Conservation (phyloP, 352 stramenopile species). For the Peronospora belbahrii region DNA sequence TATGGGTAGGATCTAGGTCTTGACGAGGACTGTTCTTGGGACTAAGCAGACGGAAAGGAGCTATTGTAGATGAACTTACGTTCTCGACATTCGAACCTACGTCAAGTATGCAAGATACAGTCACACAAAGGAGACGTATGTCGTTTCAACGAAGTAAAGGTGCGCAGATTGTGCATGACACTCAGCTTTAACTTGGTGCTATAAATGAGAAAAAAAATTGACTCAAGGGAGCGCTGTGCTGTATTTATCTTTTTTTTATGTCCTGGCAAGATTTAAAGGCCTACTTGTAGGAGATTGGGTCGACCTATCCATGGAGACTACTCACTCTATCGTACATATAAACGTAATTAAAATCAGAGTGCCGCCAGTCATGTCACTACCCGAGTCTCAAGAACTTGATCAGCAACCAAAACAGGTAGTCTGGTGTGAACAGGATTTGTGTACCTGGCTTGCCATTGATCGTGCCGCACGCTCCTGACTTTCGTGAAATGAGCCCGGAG, state of each 20-base stretch:
- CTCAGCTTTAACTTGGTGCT: neutral
- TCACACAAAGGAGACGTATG: constrained; percentile 28
- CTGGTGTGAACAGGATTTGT: too few relatives aligned
- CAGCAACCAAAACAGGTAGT: too few relatives aligned
- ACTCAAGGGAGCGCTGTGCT: too few relatives aligned
- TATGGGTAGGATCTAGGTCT: neutral
- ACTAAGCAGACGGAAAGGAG: constrained; percentile 50
- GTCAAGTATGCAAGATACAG: constrained; percentile 25
- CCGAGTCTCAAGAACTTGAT: too few relatives aligned
- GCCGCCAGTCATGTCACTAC: too few relatives aligned
- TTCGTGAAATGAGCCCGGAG: constrained; percentile 46
- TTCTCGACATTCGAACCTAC: constrained; percentile 27
- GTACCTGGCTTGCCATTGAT: constrained; percentile 71
- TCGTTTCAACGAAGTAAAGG: constrained; percentile 29
- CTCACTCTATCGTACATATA: too few relatives aligned
- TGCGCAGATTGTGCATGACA: neutral
- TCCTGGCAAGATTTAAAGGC: constrained; percentile 31
- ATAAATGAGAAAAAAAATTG: neutral
- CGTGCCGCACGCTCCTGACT: constrained; percentile 68
- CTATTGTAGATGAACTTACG: constrained; percentile 71
- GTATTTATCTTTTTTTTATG: neutral
- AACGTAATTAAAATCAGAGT: too few relatives aligned
- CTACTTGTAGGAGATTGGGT: too few relatives aligned
- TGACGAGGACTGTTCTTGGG: too few relatives aligned
- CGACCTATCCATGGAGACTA: too few relatives aligned